A percentile compares a stretch with the other conserved stretches of the same genome.
These are phyloP conservation scores for Zea luxurians DNA, from an alignment of 176 grass and related monocot genomes.

Conservation along the genomic window DNA sequence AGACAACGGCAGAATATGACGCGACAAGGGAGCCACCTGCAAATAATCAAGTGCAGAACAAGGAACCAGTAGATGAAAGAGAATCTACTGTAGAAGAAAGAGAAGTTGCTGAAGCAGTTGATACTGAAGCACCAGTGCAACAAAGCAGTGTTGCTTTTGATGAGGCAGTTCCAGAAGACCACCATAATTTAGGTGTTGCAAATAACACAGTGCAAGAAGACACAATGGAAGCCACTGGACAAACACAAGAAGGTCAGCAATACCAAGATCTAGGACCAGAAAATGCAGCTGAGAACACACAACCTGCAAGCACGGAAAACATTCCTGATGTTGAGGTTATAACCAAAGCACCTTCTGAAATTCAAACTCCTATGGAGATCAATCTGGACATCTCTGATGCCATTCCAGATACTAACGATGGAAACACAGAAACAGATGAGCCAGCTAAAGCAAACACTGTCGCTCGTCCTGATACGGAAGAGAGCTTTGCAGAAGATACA, in stretches of 20 bases:
- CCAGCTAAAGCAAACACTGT: neutral
- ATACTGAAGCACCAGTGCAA: conserved; percentile 26
- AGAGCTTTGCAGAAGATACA: conserved; percentile 29
- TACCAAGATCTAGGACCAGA: conserved; percentile 29
- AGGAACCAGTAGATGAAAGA: conserved; percentile 25
- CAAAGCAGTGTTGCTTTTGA: conserved; percentile 34
- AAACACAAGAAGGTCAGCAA: conserved; percentile 5
- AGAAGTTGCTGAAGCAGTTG: neutral
- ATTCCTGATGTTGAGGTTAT: conserved; percentile 28
- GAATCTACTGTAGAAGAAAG: neutral
- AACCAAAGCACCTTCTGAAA: conserved; percentile 12
- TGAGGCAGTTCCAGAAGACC: conserved; percentile 24
- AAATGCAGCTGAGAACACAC: conserved; percentile 30
- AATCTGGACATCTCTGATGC: conserved; percentile 18
- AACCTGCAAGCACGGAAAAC: conserved; percentile 7
- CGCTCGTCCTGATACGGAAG: conserved; percentile 2
- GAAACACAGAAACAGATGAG: conserved; percentile 33
- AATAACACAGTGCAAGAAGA: conserved; percentile 25
- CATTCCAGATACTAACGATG: conserved; percentile 28
- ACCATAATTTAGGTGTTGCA: conserved; percentile 1
- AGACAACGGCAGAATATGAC: conserved; percentile 34
- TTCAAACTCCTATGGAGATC: conserved; percentile 18
- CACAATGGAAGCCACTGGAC: neutral
- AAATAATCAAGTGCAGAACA: conserved; percentile 24
- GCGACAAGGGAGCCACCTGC: neutral